Base-by-base conservation (phyloP, 371 early-diverging fungal genomes). In the Coemansia linderi region DNA sequence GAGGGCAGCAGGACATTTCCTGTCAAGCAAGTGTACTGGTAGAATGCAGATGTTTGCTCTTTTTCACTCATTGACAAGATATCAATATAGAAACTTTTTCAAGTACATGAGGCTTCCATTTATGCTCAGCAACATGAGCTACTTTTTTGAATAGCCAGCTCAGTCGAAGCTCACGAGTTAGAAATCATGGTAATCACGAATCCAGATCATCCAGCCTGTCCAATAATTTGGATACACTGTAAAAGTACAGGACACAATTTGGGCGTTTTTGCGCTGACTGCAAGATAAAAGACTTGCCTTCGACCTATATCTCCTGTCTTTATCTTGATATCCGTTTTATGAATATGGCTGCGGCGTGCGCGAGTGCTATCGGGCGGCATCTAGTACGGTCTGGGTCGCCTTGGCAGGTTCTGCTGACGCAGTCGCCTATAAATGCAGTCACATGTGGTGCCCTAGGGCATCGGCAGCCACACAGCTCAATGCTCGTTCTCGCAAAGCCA, bases 401-500 rank as follows among this genome's bases (percentile, higher is more conserved):
- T 37, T 22, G 58, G 37, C 58, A 19, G 17, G 10, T 37, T n/a
- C 22, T 36, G 19, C 22, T 57, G 13, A 37, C 58, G 9, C 33
- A 9, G 15, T 31, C 10, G 15, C 0, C 17, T 17, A 29, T 57
- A n/a, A 36, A 19, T 19, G 12, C 37, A 1, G 7, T 19, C 37
- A 17, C n/a, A 5, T 7, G 7, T 9, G 10, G 58, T 31, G 37
- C 19, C 36, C n/a, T 37, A 2, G 33, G 37, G 19, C 36, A 17
- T 17, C 54, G 54, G 15, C 63, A 71, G 59, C 12, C 24, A 13
- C 33, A 62, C 27, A 44, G 48, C 62, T 19, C 62, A 36, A 44
- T 44, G 44, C 2, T 27, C 19, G 2, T 39, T 7, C 44, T 43
- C 17, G n/a, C 27, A 50, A 13, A 22, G 24, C 24, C 29, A 29